These are phyloP conservation scores for Fusarium chlamydosporum DNA, from an alignment of 2,329 filamentous ascomycete genomes.

Conservation along the genomic window DNA sequence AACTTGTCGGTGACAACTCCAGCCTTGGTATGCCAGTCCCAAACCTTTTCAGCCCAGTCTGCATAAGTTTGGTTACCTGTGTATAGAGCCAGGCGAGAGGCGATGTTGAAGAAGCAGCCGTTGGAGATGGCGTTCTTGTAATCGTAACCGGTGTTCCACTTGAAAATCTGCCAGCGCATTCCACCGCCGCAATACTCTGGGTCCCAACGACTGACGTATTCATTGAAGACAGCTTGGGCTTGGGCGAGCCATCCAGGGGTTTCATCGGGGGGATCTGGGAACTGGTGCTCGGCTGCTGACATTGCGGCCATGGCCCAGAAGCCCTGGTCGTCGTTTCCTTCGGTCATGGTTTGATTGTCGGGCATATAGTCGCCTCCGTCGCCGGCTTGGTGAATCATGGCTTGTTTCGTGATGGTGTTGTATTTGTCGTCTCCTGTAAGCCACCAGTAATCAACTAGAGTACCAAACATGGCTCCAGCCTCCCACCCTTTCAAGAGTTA, in stretches of 20 bases:
- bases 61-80: conserved; percentile 84
- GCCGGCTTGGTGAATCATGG: conserved; percentile 72
- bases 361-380: conserved; percentile 76
- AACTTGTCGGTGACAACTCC: conserved; percentile 70
- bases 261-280: conserved; percentile 74
- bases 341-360: conserved; percentile 70
- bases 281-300: conserved; percentile 81
- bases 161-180: conserved; percentile 87
- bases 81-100: conserved; percentile 80
- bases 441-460: conserved; percentile 79
- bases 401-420: conserved; percentile 71
- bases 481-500: conserved; percentile 71
- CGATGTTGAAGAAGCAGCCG: conserved; percentile 78
- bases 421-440: conserved; percentile 77
- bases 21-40: conserved; percentile 71
- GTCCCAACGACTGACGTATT: conserved; percentile 81
- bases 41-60: conserved; percentile 80
- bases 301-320: conserved; percentile 91
- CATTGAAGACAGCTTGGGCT: conserved; percentile 84
- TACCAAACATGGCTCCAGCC: conserved; percentile 78
- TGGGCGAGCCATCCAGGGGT: conserved; percentile 82
- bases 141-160: conserved; percentile 78
- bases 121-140: conserved; percentile 79
- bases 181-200: conserved; percentile 75
- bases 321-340: conserved; percentile 82